Evolutionary conservation across 768 basidiomycete species (phyloP), one percentile per base, ranked within the genome.

Genomic region (Scleroderma bovista): DNA sequence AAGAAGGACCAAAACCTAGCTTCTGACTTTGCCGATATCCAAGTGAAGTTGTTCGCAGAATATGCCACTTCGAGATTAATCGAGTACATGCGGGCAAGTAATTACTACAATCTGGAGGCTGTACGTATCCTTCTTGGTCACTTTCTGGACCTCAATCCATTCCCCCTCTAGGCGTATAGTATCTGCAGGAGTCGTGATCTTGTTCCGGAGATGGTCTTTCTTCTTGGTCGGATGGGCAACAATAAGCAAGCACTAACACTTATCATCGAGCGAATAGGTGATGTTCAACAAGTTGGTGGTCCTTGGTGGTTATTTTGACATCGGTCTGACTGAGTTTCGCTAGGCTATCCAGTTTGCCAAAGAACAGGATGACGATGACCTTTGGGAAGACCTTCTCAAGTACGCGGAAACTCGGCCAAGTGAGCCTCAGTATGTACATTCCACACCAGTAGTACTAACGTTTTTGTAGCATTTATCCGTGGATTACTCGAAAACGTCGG

Each of bases 261-360:
- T 17, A 98, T 99, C 57, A 98, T 99, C 51, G 93, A 98, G 64
- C 79, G 93, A 15, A 73, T 98, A 5, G 93, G 88, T 0, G 94
- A 98, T 60, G 96, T 98, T 1, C 78, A 93, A 54, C 75, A 92
- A 51, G 94, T 88, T 61, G 46, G 80, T 67, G 3, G 19, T 9
- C 9, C 26, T 29, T 12, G 22, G 11, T 8, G 5, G 11, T 48
- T 7, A n/a, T 17, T 13, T n/a, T 34, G 16, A 12, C 6, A 38
- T 1, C 26, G 11, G 40, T 41, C 42, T 57, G 17, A 61, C 43
- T 31, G 2, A 13, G 17, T 26, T 9, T 31, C 19, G 31, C 1
- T 39, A 93, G 91, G 93, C 95, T 3, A 98, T 99, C 60, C 95
- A 97, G 51, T 99, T 99, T 55, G 95, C 94, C 2, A 95, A 94